These are phyloP conservation scores for Blastobotrys buckinghamii DNA, from an alignment of 1,139 yeast genomes.

Conservation along the genomic window DNA sequence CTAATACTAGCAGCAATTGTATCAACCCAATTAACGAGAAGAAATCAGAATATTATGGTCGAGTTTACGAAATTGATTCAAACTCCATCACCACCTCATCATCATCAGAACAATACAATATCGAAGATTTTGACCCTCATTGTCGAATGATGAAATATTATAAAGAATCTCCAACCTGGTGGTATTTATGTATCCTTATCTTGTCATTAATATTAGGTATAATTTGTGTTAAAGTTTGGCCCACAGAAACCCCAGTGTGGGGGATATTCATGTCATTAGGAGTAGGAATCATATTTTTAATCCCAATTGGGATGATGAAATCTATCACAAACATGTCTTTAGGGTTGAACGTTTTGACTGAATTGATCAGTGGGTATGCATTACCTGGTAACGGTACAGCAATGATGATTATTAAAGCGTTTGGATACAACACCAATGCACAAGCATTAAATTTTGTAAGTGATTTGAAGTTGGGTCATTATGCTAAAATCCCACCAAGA, in stretches of 20 bases:
- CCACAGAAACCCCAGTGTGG: conserved; percentile 45
- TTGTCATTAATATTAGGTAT: conserved; percentile 46
- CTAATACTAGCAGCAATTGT: too few species aligned
- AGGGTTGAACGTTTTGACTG: conserved; percentile 55
- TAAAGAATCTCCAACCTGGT: conserved; percentile 60
- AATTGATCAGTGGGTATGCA: conserved; percentile 56
- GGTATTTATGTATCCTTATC: conserved; percentile 44
- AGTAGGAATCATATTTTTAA: conserved; percentile 48
- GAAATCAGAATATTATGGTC: not conserved
- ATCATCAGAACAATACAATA: too few species aligned
- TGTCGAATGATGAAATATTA: conserved; percentile 49
- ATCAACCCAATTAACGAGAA: not conserved
- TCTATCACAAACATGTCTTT: conserved; percentile 49
- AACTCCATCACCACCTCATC: not conserved
- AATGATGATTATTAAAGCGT: conserved; percentile 55
- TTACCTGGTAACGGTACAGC: conserved; percentile 40
- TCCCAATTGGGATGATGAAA: conserved; percentile 44
- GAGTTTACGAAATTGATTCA: not conserved
- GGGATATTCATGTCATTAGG: conserved; percentile 52
- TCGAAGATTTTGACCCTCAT: conserved; percentile 47
- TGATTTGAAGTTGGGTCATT: conserved; percentile 54
- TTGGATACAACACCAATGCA: conserved; percentile 52
- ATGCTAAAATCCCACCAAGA: conserved; percentile 52
- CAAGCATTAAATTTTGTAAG: conserved; percentile 53
- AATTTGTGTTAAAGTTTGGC: conserved; percentile 41